Base-by-base conservation (phyloP, 2,329 filamentous ascomycete genomes). In the Apiospora rasikravindrae region DNA sequence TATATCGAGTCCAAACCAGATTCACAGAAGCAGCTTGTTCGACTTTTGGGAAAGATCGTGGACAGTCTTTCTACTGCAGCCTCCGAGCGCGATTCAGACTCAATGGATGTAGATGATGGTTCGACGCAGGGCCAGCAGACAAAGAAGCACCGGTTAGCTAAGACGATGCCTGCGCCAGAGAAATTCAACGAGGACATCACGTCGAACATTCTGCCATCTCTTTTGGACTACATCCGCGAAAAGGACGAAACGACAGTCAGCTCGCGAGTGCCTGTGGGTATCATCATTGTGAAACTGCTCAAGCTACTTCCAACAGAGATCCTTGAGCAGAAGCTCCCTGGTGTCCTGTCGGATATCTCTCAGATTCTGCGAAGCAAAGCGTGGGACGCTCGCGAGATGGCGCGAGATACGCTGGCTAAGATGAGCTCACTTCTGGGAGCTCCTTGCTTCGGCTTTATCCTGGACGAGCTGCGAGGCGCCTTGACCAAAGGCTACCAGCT, bases 241-340 rank as follows among this genome's bases (percentile, higher is more conserved):
- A 98, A 98, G 81, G 94, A 98, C 75, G 96, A 99, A 80, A 92
- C 94, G 0, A 95, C 95, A 69, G 96, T 99, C 81, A 98, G 95
- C 83, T 90, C 96, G 70, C 94, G 96, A 81, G 92, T 98, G 45
- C 95, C 96, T 0, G 93, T 98, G 6, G 95, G 95, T 37, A 90
- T 98, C 47, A 94, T 96, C 40, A 90, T 96, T 61, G 93, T 97
- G 73, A 98, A 98, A 82, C 87, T 98, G 22, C 85, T 99, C 70
- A 93, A 93, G 73, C 85, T 98, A 24, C 87, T 99, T 33, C 93
- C 96, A 0, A 85, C 90, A 67, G 86, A 91, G 8, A 89, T 94
- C 68, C 90, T 98, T 79, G 88, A 92, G 67, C 87, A 91, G 73
- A 91, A 92, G 72, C 87, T 99, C 24, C 94, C 96, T 0, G 90